A percentile compares a stretch with the other conserved stretches of the same genome.
These are phyloP conservation scores for Coprinellus aureogranulatus DNA, from an alignment of 768 basidiomycete genomes.

Conservation along the genomic window DNA sequence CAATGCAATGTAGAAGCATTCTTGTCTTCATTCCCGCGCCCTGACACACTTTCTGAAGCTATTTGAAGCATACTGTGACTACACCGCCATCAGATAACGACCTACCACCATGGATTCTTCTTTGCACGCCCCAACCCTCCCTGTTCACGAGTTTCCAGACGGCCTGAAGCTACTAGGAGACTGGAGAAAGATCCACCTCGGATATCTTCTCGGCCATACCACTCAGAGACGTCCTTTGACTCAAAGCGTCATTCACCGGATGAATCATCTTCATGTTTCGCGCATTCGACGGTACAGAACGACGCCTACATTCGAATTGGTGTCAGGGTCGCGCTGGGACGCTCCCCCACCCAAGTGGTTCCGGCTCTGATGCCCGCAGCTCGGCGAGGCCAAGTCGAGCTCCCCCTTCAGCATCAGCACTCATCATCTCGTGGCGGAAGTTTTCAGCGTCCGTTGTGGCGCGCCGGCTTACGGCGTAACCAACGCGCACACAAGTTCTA, in stretches of 20 bases:
- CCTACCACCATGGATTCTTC: background rate
- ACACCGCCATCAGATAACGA: background rate
- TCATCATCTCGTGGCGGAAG: too few relatives aligned
- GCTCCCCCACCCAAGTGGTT: too few relatives aligned
- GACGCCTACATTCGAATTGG: too few relatives aligned
- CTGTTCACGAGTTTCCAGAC: slow-evolving; percentile 7
- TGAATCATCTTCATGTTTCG: slow-evolving; percentile 1
- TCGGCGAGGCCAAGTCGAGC: too few relatives aligned
- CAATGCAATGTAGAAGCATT: too few relatives aligned
- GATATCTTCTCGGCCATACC: background rate
- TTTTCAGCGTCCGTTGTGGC: too few relatives aligned
- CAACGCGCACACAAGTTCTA: too few relatives aligned
- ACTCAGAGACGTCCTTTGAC: background rate
- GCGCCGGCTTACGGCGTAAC: too few relatives aligned
- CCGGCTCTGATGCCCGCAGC: too few relatives aligned
- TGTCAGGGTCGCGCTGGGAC: too few relatives aligned
- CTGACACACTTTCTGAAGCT: background rate
- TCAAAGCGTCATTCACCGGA: background rate
- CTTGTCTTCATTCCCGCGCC: too few relatives aligned
- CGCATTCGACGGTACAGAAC: background rate
- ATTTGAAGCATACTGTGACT: background rate
- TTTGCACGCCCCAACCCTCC: background rate
- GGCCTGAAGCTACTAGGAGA: background rate
- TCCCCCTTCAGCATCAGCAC: too few relatives aligned
- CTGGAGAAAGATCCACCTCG: background rate